These are phyloP conservation scores for Phlebopus sp. DNA, from an alignment of 1,284 basidiomycete species.

Conservation along the genomic window DNA sequence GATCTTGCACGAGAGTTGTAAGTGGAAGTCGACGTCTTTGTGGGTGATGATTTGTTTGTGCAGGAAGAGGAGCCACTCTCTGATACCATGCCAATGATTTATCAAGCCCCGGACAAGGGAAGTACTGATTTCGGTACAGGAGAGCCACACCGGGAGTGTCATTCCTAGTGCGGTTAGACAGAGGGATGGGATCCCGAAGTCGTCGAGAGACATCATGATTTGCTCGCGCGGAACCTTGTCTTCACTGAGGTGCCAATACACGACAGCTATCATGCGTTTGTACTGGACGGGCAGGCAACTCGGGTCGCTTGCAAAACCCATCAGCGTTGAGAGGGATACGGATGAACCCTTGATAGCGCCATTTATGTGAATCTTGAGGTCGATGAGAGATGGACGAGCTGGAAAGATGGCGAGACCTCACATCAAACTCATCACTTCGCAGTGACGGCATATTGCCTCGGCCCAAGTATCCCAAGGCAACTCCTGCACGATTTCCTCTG, in stretches of 20 bases:
- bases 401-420: slow-evolving; percentile 6
- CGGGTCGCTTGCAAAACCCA: slow-evolving; percentile 11
- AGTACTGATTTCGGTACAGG: slow-evolving; percentile 12
- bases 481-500: not conserved
- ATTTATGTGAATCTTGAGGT: slow-evolving; percentile 17
- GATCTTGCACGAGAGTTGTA: slow-evolving; percentile 22
- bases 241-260: slow-evolving; percentile 22
- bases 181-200: slow-evolving; percentile 15
- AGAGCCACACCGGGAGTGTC: slow-evolving; percentile 25
- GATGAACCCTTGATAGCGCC: slow-evolving; percentile 13
- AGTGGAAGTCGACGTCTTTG: slow-evolving; percentile 3
- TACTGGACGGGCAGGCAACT: slow-evolving; percentile 22
- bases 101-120: slow-evolving; percentile 16
- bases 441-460: not conserved
- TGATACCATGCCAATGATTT: slow-evolving; percentile 23
- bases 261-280: slow-evolving; percentile 18
- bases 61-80: slow-evolving; percentile 26
- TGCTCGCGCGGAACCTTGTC: slow-evolving; percentile 17
- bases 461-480: too few species aligned
- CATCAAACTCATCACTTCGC: slow-evolving; percentile 17
- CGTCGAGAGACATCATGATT: not conserved
- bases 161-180: slow-evolving; percentile 20
- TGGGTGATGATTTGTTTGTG: slow-evolving; percentile 15
- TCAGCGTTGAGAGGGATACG: slow-evolving; percentile 15
- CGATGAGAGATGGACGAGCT: not conserved